These are phyloP conservation scores for Naganishia friedmannii DNA, from an alignment of 768 basidiomycete species.

Conservation along the genomic window DNA sequence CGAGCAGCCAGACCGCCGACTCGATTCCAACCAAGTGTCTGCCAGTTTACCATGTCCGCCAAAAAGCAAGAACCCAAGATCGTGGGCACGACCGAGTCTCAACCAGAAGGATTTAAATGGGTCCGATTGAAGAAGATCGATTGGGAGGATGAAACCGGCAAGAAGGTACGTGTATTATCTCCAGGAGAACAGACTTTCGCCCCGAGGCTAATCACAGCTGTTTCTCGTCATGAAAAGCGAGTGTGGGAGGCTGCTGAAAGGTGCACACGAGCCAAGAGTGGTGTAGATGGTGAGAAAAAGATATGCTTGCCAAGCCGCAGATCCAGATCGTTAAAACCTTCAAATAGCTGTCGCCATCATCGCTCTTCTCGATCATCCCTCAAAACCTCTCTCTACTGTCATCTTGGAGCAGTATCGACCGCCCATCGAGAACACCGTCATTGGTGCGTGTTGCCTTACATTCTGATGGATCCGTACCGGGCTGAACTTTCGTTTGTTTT, in stretches of 20 bases:
- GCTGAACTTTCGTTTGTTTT: neutral
- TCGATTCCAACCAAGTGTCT: neutral
- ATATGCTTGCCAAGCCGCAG: neutral
- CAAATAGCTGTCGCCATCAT: slow-evolving; percentile 75
- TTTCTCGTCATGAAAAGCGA: slow-evolving; percentile 56
- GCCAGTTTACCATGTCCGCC: slow-evolving; percentile 12
- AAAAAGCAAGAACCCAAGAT: slow-evolving; percentile 56
- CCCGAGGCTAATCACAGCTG: neutral
- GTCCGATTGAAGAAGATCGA: slow-evolving; percentile 75
- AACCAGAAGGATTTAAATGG: slow-evolving; percentile 63
- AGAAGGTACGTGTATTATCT: slow-evolving; percentile 58
- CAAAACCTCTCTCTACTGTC: slow-evolving; percentile 60
- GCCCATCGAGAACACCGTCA: slow-evolving; percentile 69
- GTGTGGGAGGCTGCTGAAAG: slow-evolving; percentile 88
- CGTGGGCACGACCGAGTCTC: slow-evolving; percentile 53
- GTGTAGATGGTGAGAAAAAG: slow-evolving; percentile 67
- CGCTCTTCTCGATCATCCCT: slow-evolving; percentile 68
- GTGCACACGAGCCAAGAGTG: slow-evolving; percentile 70
- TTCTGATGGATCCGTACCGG: neutral
- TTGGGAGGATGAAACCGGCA: slow-evolving; percentile 74
- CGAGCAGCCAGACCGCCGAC: neutral
- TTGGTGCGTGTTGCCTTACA: slow-evolving; percentile 57
- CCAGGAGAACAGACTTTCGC: neutral
- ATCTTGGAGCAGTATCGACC: slow-evolving; percentile 91
- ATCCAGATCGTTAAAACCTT: neutral